A percentile compares a stretch with the other conserved stretches of the same genome.
Conservation (phyloP, 1,139 yeast species). For the Geotrichum fermentans region DNA sequence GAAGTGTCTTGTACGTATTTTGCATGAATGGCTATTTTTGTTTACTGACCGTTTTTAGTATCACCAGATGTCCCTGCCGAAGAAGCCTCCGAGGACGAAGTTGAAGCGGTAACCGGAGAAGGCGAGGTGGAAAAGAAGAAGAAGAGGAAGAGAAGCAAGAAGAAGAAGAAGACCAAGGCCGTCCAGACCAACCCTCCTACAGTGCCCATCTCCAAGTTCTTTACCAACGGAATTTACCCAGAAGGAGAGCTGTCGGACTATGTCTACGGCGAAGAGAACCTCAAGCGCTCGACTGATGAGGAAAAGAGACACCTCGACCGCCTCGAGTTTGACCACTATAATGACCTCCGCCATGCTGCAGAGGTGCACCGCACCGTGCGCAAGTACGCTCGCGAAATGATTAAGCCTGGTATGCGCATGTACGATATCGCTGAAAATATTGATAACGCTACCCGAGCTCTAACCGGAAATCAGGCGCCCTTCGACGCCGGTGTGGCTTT, state of each 20-base stretch:
- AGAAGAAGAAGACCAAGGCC: conserved; percentile 19
- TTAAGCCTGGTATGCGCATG: conserved; percentile 91
- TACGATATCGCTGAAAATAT: conserved; percentile 84
- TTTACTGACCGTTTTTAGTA: too few species aligned
- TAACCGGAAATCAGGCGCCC: conserved; percentile 60
- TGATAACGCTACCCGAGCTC: conserved; percentile 76
- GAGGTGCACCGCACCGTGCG: conserved; percentile 93
- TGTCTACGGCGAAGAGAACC: conserved; percentile 63
- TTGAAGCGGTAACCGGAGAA: conserved; percentile 2
- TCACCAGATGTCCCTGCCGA: conserved; percentile 4
- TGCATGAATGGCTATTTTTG: too few species aligned
- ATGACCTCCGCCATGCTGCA: conserved; percentile 91
- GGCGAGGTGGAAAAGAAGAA: conserved; percentile 11
- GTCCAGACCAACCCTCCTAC: conserved; percentile 20
- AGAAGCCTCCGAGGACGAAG: conserved; percentile 5
- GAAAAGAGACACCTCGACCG: conserved; percentile 78
- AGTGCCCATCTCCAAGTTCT: conserved; percentile 16
- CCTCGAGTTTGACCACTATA: conserved; percentile 56
- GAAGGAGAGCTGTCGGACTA: conserved; percentile 40
- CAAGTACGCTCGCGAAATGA: conserved; percentile 63
- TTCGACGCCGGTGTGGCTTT: conserved; percentile 84
- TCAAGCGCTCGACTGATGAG: conserved; percentile 76
- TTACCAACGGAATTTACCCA: conserved; percentile 16
- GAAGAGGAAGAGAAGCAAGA: conserved; percentile 17
- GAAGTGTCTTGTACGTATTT: conserved; percentile 8